Evolutionary conservation across 169 alveolate species (phyloP).

Genomic region (Plasmodium berghei): DNA sequence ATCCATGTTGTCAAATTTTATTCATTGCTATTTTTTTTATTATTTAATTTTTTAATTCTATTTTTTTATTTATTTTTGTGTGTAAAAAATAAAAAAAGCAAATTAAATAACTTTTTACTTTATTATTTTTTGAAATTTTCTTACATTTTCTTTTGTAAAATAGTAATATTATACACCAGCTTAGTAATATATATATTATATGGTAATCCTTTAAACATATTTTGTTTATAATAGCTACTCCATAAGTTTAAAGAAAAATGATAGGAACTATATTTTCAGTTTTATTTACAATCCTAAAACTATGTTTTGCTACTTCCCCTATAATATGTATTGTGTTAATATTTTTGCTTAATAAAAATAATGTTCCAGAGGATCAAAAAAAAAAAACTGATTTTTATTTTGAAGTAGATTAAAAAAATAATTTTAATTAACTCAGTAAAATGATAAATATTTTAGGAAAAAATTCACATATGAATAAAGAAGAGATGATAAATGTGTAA

Average conservation of each 20-base stretch:
- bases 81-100: not conserved
- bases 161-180: no score
- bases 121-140: no score
- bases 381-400: constrained; percentile 58
- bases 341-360: constrained; percentile 52
- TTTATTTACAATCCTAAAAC: constrained; percentile 40
- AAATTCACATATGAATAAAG: not conserved
- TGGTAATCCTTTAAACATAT: no score
- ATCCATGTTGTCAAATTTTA: not conserved
- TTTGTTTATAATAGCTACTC: not conserved
- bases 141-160: no score
- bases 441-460: not conserved
- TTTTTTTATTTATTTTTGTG: not conserved
- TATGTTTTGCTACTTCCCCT: constrained; percentile 66
- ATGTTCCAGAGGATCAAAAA: constrained; percentile 52
- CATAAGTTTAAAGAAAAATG: constrained; percentile 24
- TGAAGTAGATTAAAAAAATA: constrained; percentile 43
- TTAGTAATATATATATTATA: no score
- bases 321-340: constrained; percentile 56
- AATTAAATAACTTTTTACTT: no score
- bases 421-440: not conserved
- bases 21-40: not conserved
- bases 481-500: not conserved
- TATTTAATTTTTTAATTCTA: not conserved
- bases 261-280: constrained; percentile 51